phyloP scores from a whole-genome alignment of 176 grass and related monocot genomes.

The Saccharum officinarum region DNA sequence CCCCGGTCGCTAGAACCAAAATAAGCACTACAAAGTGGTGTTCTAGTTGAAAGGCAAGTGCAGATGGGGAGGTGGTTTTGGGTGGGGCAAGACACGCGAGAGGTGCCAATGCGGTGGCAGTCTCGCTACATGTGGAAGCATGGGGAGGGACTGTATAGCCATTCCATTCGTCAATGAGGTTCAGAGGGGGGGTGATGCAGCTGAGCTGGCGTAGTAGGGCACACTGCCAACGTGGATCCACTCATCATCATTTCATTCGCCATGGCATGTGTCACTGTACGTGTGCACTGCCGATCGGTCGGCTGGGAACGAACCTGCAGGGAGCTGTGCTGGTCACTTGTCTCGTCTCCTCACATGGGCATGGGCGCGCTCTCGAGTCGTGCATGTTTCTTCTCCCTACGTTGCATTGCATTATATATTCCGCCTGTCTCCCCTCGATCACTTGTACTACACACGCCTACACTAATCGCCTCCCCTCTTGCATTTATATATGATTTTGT shows the following conservation, averaged over 20 bases:
- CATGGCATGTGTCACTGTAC: neutral
- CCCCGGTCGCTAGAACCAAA: neutral
- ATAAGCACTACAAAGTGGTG: neutral
- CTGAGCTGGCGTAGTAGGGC: neutral
- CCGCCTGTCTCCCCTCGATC: too few species aligned
- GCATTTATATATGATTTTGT: neutral
- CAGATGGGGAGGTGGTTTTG: neutral
- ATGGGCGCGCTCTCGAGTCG: neutral
- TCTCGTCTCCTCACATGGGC: neutral
- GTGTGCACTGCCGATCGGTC: neutral
- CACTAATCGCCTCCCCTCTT: neutral
- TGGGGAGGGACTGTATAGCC: too few species aligned
- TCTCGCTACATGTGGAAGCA: too few species aligned
- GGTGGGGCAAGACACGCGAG: neutral
- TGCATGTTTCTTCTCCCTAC: neutral
- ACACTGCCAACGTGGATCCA: neutral
- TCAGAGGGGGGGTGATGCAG: neutral
- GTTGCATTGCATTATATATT: too few species aligned
- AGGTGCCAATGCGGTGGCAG: neutral
- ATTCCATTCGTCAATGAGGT: neutral
- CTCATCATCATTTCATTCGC: neutral
- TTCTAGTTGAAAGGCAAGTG: too few species aligned
- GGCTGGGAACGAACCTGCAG: neutral
- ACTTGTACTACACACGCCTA: too few species aligned
- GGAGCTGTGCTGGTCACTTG: neutral